Evolutionary conservation across 2,329 filamentous ascomycete genomes (phyloP).

Genomic region (Colletotrichum liaoningense): DNA sequence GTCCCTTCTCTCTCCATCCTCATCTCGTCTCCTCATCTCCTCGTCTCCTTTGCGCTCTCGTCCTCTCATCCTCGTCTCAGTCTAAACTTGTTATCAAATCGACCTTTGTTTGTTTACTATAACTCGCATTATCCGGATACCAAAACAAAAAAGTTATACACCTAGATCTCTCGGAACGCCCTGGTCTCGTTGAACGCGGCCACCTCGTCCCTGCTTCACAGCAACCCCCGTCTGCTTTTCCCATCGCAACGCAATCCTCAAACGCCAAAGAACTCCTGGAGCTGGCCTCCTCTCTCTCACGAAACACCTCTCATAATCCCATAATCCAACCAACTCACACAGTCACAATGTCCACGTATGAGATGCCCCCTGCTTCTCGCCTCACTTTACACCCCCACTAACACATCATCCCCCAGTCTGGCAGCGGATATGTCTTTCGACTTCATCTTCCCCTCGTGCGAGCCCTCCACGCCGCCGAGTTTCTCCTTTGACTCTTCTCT

Average conservation of each 20-base stretch:
- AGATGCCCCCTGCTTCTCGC: constrained; percentile 6
- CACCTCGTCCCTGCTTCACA: constrained; percentile 37
- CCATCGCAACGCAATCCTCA: constrained; percentile 22
- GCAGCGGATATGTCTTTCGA: constrained; percentile 71
- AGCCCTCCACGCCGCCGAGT: constrained; percentile 61
- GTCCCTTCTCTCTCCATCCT: constrained; percentile 33
- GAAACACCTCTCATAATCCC: constrained; percentile 27
- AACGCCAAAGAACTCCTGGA: constrained; percentile 23
- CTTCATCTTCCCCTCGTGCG: constrained; percentile 68
- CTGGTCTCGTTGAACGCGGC: constrained; percentile 38
- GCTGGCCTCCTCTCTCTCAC: constrained; percentile 34
- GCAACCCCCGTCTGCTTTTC: constrained; percentile 31
- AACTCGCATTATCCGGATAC: constrained; percentile 18
- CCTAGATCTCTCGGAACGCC: constrained; percentile 40
- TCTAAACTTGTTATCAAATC: neutral
- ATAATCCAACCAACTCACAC: constrained; percentile 35
- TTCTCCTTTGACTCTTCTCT: constrained; percentile 68
- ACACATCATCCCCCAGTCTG: constrained; percentile 58
- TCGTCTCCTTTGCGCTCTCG: constrained; percentile 11
- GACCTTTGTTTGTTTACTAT: constrained; percentile 15
- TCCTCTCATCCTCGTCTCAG: constrained; percentile 5
- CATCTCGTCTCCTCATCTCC: neutral
- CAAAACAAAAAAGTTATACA: constrained; percentile 32
- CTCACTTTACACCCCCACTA: constrained; percentile 42
- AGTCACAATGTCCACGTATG: constrained; percentile 57